Percentiles rank a stretch among this genome's conserved stretches.
These are phyloP conservation scores for Wolfiporia cocos DNA, from an alignment of 1,284 basidiomycete species.

Conservation along the genomic window DNA sequence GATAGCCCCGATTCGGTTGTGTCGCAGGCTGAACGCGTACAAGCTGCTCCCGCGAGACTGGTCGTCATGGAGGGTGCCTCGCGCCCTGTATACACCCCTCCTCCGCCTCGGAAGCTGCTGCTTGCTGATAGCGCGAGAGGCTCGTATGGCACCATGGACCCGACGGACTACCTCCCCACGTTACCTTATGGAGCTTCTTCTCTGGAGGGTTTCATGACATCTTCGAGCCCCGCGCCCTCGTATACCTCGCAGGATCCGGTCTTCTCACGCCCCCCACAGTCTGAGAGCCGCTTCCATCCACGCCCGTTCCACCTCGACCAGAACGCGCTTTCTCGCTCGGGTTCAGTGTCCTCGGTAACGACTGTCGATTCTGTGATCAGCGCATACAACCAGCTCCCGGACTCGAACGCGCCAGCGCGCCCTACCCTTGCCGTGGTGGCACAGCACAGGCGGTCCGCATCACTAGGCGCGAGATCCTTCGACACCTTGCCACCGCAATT, in stretches of 20 bases:
- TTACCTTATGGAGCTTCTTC: constrained; percentile 6
- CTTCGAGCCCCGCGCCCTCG: constrained; percentile 5
- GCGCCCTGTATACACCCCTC: constrained; percentile 2
- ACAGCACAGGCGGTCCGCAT: background rate
- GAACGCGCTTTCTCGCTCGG: background rate
- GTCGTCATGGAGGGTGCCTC: constrained; percentile 12
- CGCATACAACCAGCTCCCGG: constrained; percentile 2
- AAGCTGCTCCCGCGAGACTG: constrained; percentile 13
- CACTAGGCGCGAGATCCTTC: background rate
- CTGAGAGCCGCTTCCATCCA: background rate
- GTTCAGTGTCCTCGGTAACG: constrained; percentile 1
- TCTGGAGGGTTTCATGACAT: background rate
- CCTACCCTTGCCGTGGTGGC: constrained; percentile 1
- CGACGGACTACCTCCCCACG: background rate
- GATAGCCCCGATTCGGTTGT: constrained; percentile 10
- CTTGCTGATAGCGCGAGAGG: background rate
- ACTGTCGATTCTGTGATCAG: background rate
- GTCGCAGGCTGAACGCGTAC: constrained; percentile 4
- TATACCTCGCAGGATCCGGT: constrained; percentile 3
- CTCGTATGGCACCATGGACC: background rate
- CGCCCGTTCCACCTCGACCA: constrained; percentile 6
- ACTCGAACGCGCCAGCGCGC: background rate
- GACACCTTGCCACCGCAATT: constrained; percentile 3
- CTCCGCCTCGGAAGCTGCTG: background rate
- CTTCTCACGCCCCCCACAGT: too few relatives aligned